Evolutionary conservation across 305 asterid genomes (phyloP), one percentile per base, ranked within the genome.

Genomic region (Solanum aculeatissimum): DNA sequence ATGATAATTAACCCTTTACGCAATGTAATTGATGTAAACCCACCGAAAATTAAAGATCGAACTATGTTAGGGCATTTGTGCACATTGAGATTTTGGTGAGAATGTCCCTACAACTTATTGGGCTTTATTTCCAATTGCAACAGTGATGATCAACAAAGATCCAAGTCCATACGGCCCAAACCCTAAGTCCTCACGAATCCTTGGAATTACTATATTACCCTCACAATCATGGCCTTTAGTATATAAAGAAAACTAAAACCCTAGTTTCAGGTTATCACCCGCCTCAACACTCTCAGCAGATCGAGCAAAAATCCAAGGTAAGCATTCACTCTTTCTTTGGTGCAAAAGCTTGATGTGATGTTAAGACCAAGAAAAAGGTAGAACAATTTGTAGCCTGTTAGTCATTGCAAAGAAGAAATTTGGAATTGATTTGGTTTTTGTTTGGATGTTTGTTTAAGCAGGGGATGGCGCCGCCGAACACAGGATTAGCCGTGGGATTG

Each of bases 391-490:
- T 49, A 49, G 4, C 13, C 8, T 51, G 25, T 35, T 35, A 68
- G 35, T 18, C 15, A 35, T 16, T 68, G 49, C 23, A 8, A 32
- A 27, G 25, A 15, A 1, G n/a, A 32, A 15, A 18, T 66, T 68
- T 18, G 13, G 9, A 68, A 68, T 68, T 35, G 75, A 68, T 68
- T 68, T 16, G 9, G 45, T 9, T 35, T 29, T 66, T 66, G 1
- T 11, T 66, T 66, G 74, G n/a, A 71, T 81, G 75, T 42, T 84
- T 12, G 81, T 4, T 32, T 16, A 18, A 35, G 15, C 75, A 90
- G 93, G 90, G 40, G 78, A 92, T 93, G 97, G 92, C 95, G 89
- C 97, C 97, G 92, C 93, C 93, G 45, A 88, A 89, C 83, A 88
- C 91, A 69, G 97, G 97, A 11, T 42, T 93, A 54, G 87, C 86